phyloP scores from a whole-genome alignment of 139 green algal species.

The Tetradesmus obliquus region DNA sequence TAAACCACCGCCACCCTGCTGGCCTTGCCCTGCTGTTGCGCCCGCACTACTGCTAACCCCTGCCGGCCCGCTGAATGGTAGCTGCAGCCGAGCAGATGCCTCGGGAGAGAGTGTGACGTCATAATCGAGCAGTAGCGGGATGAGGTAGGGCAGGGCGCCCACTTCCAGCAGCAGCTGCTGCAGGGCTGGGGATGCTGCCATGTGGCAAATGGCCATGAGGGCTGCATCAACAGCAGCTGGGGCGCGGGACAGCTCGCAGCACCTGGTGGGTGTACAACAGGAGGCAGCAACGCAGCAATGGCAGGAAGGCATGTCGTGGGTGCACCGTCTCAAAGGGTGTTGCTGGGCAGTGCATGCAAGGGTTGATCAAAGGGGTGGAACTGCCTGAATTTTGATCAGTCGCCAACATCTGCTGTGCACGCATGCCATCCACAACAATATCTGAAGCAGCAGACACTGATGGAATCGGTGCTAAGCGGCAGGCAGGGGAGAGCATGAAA shows the following conservation, averaged over 20 bases:
- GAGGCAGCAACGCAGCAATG: not conserved
- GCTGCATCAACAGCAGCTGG: slow-evolving; percentile 81
- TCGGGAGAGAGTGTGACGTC: slow-evolving; percentile 75
- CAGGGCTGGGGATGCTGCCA: slow-evolving; percentile 63
- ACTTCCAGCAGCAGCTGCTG: slow-evolving; percentile 71
- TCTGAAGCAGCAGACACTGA: not conserved
- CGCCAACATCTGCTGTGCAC: not conserved
- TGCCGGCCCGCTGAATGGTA: slow-evolving; percentile 43
- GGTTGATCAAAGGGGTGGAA: too few species aligned
- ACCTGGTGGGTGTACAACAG: slow-evolving; percentile 57
- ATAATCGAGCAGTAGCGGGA: slow-evolving; percentile 86
- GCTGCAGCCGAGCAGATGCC: slow-evolving; percentile 28
- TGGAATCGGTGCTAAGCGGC: not conserved
- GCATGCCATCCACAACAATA: not conserved
- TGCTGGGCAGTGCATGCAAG: too few species aligned
- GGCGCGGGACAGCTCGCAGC: slow-evolving; percentile 66
- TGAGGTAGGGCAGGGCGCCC: slow-evolving; percentile 71
- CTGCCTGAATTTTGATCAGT: too few species aligned
- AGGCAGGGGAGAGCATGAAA: not conserved
- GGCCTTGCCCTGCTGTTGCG: not conserved
- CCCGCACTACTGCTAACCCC: not conserved
- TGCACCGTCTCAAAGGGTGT: too few species aligned
- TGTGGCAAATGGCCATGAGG: slow-evolving; percentile 69
- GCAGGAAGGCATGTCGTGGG: not conserved
- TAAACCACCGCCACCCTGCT: not conserved